Conservation (phyloP, 2,329 filamentous ascomycete genomes). For the Biscogniauxia sp. region DNA sequence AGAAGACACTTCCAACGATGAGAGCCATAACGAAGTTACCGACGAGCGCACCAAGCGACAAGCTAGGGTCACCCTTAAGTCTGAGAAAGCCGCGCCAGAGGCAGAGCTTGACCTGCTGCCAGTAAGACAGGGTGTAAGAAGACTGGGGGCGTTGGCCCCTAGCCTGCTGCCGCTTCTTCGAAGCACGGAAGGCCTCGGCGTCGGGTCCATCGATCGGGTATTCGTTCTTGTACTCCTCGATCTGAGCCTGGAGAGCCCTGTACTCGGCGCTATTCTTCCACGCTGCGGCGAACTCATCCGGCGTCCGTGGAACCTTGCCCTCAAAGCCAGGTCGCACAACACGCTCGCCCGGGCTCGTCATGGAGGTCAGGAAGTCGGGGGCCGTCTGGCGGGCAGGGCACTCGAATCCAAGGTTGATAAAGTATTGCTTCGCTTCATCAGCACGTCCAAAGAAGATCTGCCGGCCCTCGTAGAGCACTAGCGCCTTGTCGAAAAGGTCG, state of each 20-base stretch:
- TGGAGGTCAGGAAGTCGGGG: constrained; percentile 70
- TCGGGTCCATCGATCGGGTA: constrained; percentile 57
- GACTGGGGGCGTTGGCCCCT: constrained; percentile 63
- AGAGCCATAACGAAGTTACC: constrained; percentile 75
- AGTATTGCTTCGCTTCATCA: constrained; percentile 61
- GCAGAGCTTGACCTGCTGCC: constrained; percentile 75
- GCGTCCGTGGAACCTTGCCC: constrained; percentile 54
- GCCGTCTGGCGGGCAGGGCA: constrained; percentile 66
- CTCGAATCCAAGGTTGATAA: constrained; percentile 64
- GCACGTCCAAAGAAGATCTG: constrained; percentile 64
- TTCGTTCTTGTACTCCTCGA: constrained; percentile 51
- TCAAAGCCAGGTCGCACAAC: constrained; percentile 55
- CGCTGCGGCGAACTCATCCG: constrained; percentile 58
- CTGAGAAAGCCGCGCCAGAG: constrained; percentile 78
- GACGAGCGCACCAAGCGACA: constrained; percentile 66
- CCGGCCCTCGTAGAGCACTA: constrained; percentile 58
- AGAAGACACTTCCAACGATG: constrained; percentile 79
- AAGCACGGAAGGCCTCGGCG: constrained; percentile 55
- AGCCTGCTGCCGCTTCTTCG: constrained; percentile 53
- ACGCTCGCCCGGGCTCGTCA: constrained; percentile 60
- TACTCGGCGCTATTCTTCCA: constrained; percentile 58
- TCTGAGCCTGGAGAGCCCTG: constrained; percentile 50
- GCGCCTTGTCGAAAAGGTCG: constrained; percentile 60
- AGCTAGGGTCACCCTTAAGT: constrained; percentile 70
- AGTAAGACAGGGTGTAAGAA: constrained; percentile 78